These are phyloP conservation scores for Cryptosporidium baileyi DNA, from an alignment of 169 alveolate genomes.

Conservation along the genomic window DNA sequence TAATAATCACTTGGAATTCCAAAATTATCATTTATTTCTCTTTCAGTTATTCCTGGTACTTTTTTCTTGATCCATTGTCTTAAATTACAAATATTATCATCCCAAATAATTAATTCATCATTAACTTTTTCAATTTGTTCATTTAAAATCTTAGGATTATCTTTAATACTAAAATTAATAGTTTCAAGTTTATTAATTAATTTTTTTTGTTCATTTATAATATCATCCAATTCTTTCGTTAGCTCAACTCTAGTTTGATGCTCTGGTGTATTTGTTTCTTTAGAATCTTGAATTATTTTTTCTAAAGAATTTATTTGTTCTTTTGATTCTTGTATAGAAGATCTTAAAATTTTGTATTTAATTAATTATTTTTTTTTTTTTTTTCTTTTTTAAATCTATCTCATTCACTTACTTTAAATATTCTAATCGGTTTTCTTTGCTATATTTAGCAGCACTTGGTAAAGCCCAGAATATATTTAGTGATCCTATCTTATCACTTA, in stretches of 20 bases:
- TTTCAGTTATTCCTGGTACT: slow-evolving; percentile 64
- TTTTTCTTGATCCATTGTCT: slow-evolving; percentile 66
- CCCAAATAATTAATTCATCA: slow-evolving; percentile 34
- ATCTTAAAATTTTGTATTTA: neutral
- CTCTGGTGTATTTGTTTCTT: slow-evolving; percentile 30
- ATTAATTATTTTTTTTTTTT: neutral
- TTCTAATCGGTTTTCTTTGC: slow-evolving; percentile 50
- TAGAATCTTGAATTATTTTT: slow-evolving; percentile 37
- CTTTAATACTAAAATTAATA: slow-evolving; percentile 24
- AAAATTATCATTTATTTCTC: slow-evolving; percentile 66
- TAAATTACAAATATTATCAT: slow-evolving; percentile 68
- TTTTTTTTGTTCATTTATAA: slow-evolving; percentile 1
- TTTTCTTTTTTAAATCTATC: neutral
- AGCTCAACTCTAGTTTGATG: slow-evolving; percentile 3
- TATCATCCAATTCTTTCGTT: slow-evolving; percentile 28
- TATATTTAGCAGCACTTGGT: slow-evolving; percentile 76
- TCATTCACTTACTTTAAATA: slow-evolving; percentile 10
- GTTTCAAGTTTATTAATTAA: neutral
- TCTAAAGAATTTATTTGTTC: slow-evolving; percentile 42
- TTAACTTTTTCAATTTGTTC: neutral
- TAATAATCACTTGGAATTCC: slow-evolving; percentile 69
- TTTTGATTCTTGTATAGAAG: slow-evolving; percentile 18
- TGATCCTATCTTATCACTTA: slow-evolving; percentile 85
- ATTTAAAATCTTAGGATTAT: slow-evolving; percentile 37
- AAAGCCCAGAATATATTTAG: slow-evolving; percentile 86